Evolutionary conservation across 1,284 basidiomycete genomes (phyloP), one percentile per base, ranked within the genome.

Genomic region (Puccinia novopanici): DNA sequence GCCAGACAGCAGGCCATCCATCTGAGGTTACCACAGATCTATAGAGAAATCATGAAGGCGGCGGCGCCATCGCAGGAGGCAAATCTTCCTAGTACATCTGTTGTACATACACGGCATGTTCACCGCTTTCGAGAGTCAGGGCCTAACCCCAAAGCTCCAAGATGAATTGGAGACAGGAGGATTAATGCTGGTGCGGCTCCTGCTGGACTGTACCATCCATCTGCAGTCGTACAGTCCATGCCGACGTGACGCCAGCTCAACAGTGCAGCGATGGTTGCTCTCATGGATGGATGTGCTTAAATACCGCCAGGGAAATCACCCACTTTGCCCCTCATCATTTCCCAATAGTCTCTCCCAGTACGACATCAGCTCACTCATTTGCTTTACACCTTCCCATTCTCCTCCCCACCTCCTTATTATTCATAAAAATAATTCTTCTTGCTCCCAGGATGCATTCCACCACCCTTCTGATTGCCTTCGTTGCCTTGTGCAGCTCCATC

Each of bases 121-220:
- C 61, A 63, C 48, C 63, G 63, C 42, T 48, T 24, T 67, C 45
- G 63, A 67, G 63, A 45, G n/a, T 40, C 37, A 67, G 63, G 63
- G 63, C 24, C 63, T 45, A 40, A 48, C 63, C 63, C 63, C 15
- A 67, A 67, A 45, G 63, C 40, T 61, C 0, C 3, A 59, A 27
- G 59, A 19, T 63, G 30, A 40, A 63, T 24, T 30, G 30, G 37
- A 59, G 55, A 27, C 24, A 63, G 19, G 59, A 63, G 19, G 12
- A 63, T 63, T 10, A 22, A 19, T 1, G 9, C 30, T 4, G 22
- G 4, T 24, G 24, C 4, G 24, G 24, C 13, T 54, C 22, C 48
- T 19, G 52, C 2, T 55, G 15, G 13, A n/a, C 45, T 48, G 12
- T 13, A 48, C 45, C 45, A 48, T 48, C 52, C 24, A n/a, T 54